Base-by-base conservation (phyloP, 495 filamentous ascomycete species). In the Darksidea phi region DNA sequence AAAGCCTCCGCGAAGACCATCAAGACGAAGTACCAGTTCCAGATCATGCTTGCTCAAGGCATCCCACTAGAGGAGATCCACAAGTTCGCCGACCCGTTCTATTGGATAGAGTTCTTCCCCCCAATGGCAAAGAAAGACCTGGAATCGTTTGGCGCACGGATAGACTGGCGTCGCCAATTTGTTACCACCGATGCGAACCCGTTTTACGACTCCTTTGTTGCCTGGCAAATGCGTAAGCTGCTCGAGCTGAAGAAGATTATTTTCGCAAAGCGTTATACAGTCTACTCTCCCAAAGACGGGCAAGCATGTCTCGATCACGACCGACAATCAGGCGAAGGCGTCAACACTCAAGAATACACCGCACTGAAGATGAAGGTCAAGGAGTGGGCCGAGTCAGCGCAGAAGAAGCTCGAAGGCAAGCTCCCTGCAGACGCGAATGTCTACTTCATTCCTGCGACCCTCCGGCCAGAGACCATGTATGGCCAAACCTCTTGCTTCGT, bases 271-370 rank as follows among this genome's bases (percentile, higher is more conserved):
- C 82, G 94, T 38, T 96, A 96, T 71, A 97, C 93, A 1, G 85
- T 98, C 63, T 97, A 97, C 79, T 90, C 86, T 15, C 92, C 94
- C 57, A 97, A 96, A 76, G 94, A 97, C 70, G 93, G 92, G 49
- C 94, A 97, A 71, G 89, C 94, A 13, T 98, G 94, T 77, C 90
- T 97, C 86, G 94, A 97, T 74, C 94, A 98, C 75, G 94, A 98
- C 74, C 82, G 94, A 63, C 88, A 86, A 53, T 85, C 90, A 59
- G 94, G 94, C 61, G 94, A 98, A 77, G 94, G 90, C 52, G 84
- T 97, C 49, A 85, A 83, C 36, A 88, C 89, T 15, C 93, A 97
- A 71, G 89, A 97, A 70, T 98, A 98, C 74, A 91, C 90, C 12
- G 91, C 87, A 20, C 75, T 98, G 71, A 97, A 96, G 76, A 79